phyloP scores from a whole-genome alignment of 176 grass and related monocot species.

The Leersia perrieri region DNA sequence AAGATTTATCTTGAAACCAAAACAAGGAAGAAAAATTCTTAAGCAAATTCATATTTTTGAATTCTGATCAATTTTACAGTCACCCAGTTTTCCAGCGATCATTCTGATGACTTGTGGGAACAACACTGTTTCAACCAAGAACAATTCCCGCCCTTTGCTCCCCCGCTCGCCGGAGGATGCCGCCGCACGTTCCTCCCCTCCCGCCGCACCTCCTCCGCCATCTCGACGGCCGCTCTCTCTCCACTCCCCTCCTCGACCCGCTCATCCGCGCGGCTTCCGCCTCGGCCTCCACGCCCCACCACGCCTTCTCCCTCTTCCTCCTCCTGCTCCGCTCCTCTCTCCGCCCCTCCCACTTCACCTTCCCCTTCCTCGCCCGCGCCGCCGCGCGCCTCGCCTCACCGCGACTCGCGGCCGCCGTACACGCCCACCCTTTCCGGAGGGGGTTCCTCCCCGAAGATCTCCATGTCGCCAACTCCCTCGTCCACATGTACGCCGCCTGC shows the following conservation, averaged over 20 bases:
- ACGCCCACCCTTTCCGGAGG: conserved; percentile 41
- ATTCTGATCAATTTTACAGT: no score
- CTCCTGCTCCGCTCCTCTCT: conserved; percentile 47
- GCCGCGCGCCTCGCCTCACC: conserved; percentile 35
- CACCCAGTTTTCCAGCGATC: no score
- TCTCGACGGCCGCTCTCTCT: conserved; percentile 25
- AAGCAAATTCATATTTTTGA: no score
- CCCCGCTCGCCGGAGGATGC: background rate
- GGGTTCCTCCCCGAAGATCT: conserved; percentile 43
- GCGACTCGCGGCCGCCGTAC: conserved; percentile 28
- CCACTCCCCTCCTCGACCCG: conserved; percentile 29
- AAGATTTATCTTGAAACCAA: no score
- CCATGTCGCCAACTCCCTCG: conserved; percentile 46
- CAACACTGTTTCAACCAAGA: background rate
- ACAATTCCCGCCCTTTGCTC: conserved; percentile 1
- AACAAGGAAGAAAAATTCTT: no score
- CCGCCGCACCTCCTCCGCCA: conserved; percentile 27
- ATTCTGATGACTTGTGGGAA: no score
- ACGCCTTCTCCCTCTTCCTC: conserved; percentile 51
- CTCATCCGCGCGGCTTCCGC: conserved; percentile 43
- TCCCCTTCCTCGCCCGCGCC: conserved; percentile 47
- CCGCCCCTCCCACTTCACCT: conserved; percentile 41
- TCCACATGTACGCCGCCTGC: conserved; percentile 52
- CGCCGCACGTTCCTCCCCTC: background rate
- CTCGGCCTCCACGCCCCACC: conserved; percentile 24